Base-by-base conservation (phyloP, 2,329 filamentous ascomycete genomes). In the Penicillium digitatum region DNA sequence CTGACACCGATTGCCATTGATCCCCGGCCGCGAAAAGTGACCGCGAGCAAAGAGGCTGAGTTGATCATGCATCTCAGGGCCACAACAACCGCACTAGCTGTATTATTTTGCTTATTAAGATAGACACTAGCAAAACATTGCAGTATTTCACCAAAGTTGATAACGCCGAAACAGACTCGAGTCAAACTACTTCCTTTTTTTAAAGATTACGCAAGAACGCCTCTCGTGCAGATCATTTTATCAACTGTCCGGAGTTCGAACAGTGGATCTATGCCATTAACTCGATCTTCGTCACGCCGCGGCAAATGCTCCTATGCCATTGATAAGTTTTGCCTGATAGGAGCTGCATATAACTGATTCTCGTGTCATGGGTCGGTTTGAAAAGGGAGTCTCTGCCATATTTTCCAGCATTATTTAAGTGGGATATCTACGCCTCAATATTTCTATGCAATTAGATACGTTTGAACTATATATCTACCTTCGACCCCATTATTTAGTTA, bases 11-110 rank as follows among this genome's bases (percentile, higher is more conserved):
- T 35, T 42, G n/a, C 16, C 24, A 32, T 18, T 26, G 14, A 39
- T 48, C 27, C 16, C 20, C 12, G 22, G 12, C n/a, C 31, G 32
- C 11, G 38, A 39, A 27, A 38, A 46, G n/a, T 39, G 38, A 22
- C 11, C 31, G 32, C 39, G 47, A 43, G 18, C 37, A 39, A 50
- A 49, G 57, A 57, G 59, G 59, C 61, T 60, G 52, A 60, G 59
- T 44, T 39, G 18, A 40, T 44, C 20, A 22, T 54, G 46, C 52
- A 38, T 38, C 52, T 53, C 51, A 20, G n/a, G 37, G 37, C 38
- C 38, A 38, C 24, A 40, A 10, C 34, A 32, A 31, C 8, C 10
- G 5, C n/a, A 40, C 11, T 48, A 22, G 14, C 27, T 22, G 27
- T 31, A n/a, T 11, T 3, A 8, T 31, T 24, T 24, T 40, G 0